Percentiles rank a stretch among this genome's conserved stretches.
Evolutionary conservation across 2,329 filamentous ascomycete genomes (phyloP).

Genomic region (Xylaria polymorpha): DNA sequence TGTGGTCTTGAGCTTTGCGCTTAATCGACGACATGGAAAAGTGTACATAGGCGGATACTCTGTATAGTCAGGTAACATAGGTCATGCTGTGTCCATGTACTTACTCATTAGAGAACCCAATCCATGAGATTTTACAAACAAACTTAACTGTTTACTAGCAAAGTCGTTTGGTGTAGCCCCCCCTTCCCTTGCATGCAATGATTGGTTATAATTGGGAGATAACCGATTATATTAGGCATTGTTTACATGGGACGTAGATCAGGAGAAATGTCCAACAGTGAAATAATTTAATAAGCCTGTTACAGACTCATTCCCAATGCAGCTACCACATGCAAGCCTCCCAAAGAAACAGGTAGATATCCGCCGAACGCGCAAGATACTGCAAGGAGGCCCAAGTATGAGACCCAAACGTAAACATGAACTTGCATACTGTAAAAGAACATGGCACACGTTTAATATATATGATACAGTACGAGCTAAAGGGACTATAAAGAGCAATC

Average conservation of each 20-base stretch:
- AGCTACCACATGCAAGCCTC: neutral
- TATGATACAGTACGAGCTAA: neutral
- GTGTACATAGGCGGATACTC: conserved; percentile 36
- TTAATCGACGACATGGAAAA: conserved; percentile 13
- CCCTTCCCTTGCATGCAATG: neutral
- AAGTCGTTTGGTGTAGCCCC: neutral
- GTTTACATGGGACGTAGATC: neutral
- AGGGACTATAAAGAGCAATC: neutral
- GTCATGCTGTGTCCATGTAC: conserved; percentile 14
- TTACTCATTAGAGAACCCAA: conserved; percentile 18
- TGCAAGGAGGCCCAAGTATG: neutral
- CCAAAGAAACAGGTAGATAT: too few relatives aligned
- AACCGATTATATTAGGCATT: neutral
- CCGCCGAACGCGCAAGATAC: too few relatives aligned
- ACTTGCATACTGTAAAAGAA: too few relatives aligned
- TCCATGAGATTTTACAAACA: conserved; percentile 22
- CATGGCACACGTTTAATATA: too few relatives aligned
- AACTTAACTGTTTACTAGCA: neutral
- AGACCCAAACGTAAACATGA: neutral
- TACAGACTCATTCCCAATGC: too few relatives aligned
- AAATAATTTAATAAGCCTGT: neutral
- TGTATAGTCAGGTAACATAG: conserved; percentile 24
- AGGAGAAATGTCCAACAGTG: neutral
- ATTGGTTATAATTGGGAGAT: neutral
- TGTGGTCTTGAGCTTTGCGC: conserved; percentile 1